phyloP scores from a whole-genome alignment of 352 stramenopile genomes.

The Pythium vanterpoolii region DNA sequence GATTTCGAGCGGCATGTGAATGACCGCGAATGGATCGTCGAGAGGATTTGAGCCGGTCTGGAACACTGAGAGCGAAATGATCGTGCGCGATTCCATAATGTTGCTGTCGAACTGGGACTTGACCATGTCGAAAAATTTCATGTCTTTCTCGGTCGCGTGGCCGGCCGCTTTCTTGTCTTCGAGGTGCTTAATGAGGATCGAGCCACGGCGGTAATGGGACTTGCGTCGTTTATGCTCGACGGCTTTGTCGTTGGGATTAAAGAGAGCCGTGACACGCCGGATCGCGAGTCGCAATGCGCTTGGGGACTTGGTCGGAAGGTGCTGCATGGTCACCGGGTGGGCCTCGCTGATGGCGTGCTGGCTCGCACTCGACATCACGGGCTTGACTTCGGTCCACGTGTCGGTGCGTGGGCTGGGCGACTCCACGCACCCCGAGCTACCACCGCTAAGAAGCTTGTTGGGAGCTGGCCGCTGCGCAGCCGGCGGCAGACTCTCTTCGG shows the following conservation, averaged over 20 bases:
- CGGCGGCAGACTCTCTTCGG: constrained; percentile 21
- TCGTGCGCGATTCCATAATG: constrained; percentile 67
- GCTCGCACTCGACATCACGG: background rate
- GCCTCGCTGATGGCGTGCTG: background rate
- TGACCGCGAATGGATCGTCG: constrained; percentile 69
- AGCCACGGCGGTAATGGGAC: constrained; percentile 61
- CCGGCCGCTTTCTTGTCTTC: constrained; percentile 60
- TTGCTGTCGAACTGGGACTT: constrained; percentile 69
- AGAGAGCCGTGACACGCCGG: constrained; percentile 41
- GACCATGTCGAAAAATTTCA: constrained; percentile 81
- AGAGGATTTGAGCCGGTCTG: constrained; percentile 68
- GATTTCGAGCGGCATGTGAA: constrained; percentile 64
- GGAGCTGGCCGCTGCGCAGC: background rate
- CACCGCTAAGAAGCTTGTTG: background rate
- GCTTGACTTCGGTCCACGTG: constrained; percentile 17
- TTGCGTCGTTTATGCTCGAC: constrained; percentile 37
- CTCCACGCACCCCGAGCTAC: background rate
- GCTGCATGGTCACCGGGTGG: background rate
- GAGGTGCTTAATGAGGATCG: constrained; percentile 69
- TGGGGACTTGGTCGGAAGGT: constrained; percentile 19
- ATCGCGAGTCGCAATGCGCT: constrained; percentile 27
- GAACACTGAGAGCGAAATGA: constrained; percentile 77
- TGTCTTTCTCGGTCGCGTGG: constrained; percentile 61
- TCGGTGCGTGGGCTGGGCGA: background rate
- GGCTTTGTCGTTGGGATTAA: constrained; percentile 36